These are phyloP conservation scores for Phoenix dactylifera DNA, from an alignment of 176 grass and related monocot genomes.

Conservation along the genomic window DNA sequence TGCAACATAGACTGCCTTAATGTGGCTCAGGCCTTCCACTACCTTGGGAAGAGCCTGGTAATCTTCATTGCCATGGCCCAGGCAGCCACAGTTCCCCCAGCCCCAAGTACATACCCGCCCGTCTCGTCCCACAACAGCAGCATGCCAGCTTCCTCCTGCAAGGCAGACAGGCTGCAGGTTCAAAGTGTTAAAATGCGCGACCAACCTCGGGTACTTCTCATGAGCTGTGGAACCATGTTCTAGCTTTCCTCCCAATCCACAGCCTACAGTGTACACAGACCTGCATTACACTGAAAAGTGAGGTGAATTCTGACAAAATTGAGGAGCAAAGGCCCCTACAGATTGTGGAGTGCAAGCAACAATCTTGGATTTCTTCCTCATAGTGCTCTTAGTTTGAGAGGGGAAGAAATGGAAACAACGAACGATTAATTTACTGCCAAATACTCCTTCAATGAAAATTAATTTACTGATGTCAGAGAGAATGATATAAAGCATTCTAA, in stretches of 20 bases:
- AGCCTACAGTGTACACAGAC: constrained; percentile 88
- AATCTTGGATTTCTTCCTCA: no score
- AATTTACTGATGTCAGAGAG: no score
- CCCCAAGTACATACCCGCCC: constrained; percentile 88
- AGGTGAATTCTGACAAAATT: no score
- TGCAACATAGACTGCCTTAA: constrained; percentile 70
- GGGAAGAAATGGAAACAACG: no score
- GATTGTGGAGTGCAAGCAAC: no score
- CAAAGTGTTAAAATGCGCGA: constrained; percentile 52
- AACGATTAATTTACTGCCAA: no score
- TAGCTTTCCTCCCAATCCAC: constrained; percentile 85
- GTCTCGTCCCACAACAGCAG: constrained; percentile 76
- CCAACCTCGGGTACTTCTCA: constrained; percentile 83
- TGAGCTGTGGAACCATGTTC: constrained; percentile 64
- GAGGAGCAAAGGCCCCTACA: no score
- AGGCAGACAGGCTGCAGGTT: constrained; percentile 69
- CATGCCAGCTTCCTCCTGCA: constrained; percentile 83
- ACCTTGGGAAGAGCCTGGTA: constrained; percentile 72
- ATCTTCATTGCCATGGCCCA: constrained; percentile 89
- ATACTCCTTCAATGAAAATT: no score
- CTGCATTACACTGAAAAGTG: constrained; percentile 5
- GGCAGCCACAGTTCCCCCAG: constrained; percentile 84
- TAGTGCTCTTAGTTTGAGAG: no score
- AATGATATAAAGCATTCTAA: no score
- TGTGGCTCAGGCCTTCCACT: constrained; percentile 46